Evolutionary conservation across 805 yeast genomes (phyloP), one percentile per base, ranked within the genome.

Genomic region (Cyberlindnera mycetangii): DNA sequence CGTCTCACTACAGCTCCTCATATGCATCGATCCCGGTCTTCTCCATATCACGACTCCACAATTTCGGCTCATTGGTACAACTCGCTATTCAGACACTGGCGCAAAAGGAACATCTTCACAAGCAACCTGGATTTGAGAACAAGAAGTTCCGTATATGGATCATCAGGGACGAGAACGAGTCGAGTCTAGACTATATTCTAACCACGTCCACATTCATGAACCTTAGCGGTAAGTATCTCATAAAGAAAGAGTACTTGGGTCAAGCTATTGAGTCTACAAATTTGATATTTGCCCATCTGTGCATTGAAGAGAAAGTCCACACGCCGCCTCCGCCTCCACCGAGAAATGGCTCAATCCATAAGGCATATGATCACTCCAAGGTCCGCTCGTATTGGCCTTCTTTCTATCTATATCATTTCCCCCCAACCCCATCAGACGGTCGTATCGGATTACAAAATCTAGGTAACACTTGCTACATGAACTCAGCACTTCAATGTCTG

Each of bases 391-490:
- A 62, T 40, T 70, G 74, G 74, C 62, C 66, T 1, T 68, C 74
- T 6, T 60, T 60, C 32, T 62, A 59, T 41, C 55, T 51, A 28
- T 52, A 55, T 4, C 61, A 65, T 31, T 60, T 62, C 45, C 59
- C 65, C 9, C 55, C 65, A 3, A 19, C 48, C 1, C 60, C 63
- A n/a, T 56, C 69, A 2, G 56, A 61, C 44, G 90, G 97, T 52
- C 59, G 70, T 37, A 62, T 72, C 47, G 83, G 97, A 49, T 52
- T 83, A 58, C 68, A 73, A 41, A 90, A 88, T 58, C 67, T 89
- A 49, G 97, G 97, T 3, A 90, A 90, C 60, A 83, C 95, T 0
- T 90, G 97, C 63, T 90, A 89, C 62, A 89, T 90, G 97, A 89
- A 89, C 62, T 86, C 95, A 9, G 97, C 97, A 0, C 66, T 92